phyloP scores from a whole-genome alignment of 768 basidiomycete genomes.

The Asterophora lycoperdoides region DNA sequence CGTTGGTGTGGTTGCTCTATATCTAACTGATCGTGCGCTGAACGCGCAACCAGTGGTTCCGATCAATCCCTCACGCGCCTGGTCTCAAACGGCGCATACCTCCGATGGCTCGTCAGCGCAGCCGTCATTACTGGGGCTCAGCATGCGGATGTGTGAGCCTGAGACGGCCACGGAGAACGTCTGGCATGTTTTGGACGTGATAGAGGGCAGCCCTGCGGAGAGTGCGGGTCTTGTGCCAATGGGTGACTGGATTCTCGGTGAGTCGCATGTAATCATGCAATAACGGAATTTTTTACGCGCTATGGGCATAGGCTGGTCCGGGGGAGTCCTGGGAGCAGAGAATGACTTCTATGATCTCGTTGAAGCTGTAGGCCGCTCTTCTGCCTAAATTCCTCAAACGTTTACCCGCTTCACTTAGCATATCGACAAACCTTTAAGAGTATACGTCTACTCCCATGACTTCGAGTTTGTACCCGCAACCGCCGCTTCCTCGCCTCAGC shows the following conservation, averaged over 20 bases:
- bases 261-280: constrained; percentile 4
- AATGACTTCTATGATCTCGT: constrained; percentile 96
- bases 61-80: constrained; percentile 79
- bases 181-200: constrained; percentile 97
- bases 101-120: constrained; percentile 43
- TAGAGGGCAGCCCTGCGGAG: constrained; percentile 95
- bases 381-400: not conserved
- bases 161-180: constrained; percentile 87
- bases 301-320: constrained; percentile 88
- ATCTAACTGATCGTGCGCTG: constrained; percentile 1
- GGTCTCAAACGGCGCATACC: constrained; percentile 50
- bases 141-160: constrained; percentile 91
- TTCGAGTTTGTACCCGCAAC: constrained; percentile 68
- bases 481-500: constrained; percentile 5
- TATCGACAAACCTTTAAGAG: constrained; percentile 86
- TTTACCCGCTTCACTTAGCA: constrained; percentile 47
- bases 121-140: constrained; percentile 91
- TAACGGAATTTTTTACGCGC: constrained; percentile 26
- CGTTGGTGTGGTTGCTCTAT: constrained; percentile 12
- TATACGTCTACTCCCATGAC: constrained; percentile 96
- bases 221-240: constrained; percentile 95
- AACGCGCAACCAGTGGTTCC: constrained; percentile 58
- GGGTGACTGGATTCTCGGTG: constrained; percentile 51
- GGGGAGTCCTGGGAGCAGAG: constrained; percentile 86
- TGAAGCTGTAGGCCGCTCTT: constrained; percentile 62